These are phyloP conservation scores for Bryopsis sp. DNA, from an alignment of 139 green algal species.

Conservation along the genomic window DNA sequence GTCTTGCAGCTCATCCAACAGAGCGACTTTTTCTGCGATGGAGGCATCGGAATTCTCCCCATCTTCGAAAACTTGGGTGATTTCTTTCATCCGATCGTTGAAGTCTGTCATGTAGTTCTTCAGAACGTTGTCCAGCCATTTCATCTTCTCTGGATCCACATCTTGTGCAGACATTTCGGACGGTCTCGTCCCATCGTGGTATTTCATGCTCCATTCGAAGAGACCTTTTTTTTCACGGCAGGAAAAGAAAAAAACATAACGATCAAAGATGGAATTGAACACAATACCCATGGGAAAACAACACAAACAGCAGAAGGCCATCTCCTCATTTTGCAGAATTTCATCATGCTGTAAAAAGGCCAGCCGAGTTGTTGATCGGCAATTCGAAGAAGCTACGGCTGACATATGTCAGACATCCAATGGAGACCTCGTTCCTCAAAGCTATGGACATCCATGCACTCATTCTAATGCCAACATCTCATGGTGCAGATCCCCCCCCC, in stretches of 20 bases:
- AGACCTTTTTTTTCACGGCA: constrained; percentile 38
- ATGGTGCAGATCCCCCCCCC: too few species aligned
- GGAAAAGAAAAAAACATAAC: not conserved
- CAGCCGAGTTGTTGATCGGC: too few species aligned
- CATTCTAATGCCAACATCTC: too few species aligned
- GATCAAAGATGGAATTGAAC: too few species aligned
- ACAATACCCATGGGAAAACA: too few species aligned
- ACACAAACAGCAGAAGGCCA: too few species aligned
- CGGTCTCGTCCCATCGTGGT: constrained; percentile 37
- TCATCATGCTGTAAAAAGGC: too few species aligned
- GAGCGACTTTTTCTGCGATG: constrained; percentile 42
- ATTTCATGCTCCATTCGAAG: constrained; percentile 76
- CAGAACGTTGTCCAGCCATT: constrained; percentile 54
- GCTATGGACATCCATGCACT: too few species aligned
- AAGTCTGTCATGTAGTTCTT: constrained; percentile 58
- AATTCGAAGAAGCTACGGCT: too few species aligned
- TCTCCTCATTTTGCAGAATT: too few species aligned
- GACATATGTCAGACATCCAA: too few species aligned
- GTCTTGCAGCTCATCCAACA: constrained; percentile 77
- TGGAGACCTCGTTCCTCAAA: too few species aligned
- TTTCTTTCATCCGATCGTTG: constrained; percentile 58
- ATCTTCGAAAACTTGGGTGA: constrained; percentile 42
- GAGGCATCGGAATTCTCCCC: not conserved
- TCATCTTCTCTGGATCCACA: constrained; percentile 28
- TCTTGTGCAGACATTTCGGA: constrained; percentile 21